Conservation (phyloP, 164 flowering plant species). For the Tinospora cordifolia region DNA sequence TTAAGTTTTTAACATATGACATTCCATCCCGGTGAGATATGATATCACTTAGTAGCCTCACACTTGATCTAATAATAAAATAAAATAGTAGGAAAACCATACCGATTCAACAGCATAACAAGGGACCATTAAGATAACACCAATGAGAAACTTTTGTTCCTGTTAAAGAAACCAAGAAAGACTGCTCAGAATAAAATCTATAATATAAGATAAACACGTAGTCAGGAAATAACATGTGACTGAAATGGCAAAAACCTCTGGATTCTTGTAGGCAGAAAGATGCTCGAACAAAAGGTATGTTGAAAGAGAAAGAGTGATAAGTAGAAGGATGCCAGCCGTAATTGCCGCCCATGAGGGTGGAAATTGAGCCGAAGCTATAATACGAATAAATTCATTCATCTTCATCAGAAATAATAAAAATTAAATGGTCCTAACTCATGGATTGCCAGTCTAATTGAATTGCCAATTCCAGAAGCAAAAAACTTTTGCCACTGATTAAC, state of each 20-base stretch:
- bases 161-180: slow-evolving; percentile 22
- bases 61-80: no score
- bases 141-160: slow-evolving; percentile 96
- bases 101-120: slow-evolving; percentile 93
- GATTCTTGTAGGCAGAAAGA: slow-evolving; percentile 67
- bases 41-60: not conserved
- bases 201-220: not conserved
- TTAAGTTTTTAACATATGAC: not conserved
- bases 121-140: slow-evolving; percentile 93
- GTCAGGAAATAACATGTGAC: not conserved
- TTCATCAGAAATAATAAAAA: slow-evolving; percentile 27
- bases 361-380: slow-evolving; percentile 19
- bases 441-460: slow-evolving; percentile 26
- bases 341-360: slow-evolving; percentile 56
- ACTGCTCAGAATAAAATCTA: not conserved
- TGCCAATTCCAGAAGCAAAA: not conserved
- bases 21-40: not conserved
- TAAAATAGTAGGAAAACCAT: slow-evolving; percentile 22
- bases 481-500: not conserved
- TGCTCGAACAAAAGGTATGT: slow-evolving; percentile 63
- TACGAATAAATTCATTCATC: slow-evolving; percentile 19
- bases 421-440: slow-evolving; percentile 10
- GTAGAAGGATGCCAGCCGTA: slow-evolving; percentile 40
- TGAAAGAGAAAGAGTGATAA: slow-evolving; percentile 49
- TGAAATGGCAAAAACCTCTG: slow-evolving; percentile 42